phyloP scores from a whole-genome alignment of 228 moss, liverwort and hornwort genomes.

The Sphagnum fallax region DNA sequence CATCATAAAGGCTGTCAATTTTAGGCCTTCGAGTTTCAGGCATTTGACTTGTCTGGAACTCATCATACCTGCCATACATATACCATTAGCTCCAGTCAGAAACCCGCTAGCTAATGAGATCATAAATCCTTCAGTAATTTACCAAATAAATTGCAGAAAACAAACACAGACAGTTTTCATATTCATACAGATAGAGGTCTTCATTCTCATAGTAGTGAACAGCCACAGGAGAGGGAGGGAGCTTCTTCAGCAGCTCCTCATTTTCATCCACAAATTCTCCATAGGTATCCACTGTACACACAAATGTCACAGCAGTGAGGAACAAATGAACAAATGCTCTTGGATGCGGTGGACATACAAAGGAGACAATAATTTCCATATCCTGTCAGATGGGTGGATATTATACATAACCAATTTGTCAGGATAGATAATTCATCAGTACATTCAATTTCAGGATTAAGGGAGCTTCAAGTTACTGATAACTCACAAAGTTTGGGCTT shows the following conservation, averaged over 20 bases:
- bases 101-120: too few relatives aligned
- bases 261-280: slow-evolving; percentile 85
- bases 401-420: too few relatives aligned
- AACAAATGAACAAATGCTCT: neutral
- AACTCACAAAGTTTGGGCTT: neutral
- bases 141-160: neutral
- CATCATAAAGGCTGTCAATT: slow-evolving; percentile 73
- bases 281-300: slow-evolving; percentile 81
- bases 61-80: slow-evolving; percentile 66
- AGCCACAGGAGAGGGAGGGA: slow-evolving; percentile 82
- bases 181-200: slow-evolving; percentile 89
- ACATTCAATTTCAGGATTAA: too few relatives aligned
- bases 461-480: too few relatives aligned
- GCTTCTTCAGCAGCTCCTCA: slow-evolving; percentile 68
- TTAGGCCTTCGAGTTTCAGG: slow-evolving; percentile 79
- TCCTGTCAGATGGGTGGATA: neutral
- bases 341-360: neutral
- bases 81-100: too few relatives aligned
- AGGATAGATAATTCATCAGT: too few relatives aligned
- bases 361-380: neutral
- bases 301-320: neutral
- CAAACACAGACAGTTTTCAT: neutral
- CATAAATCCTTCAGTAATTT: too few relatives aligned
- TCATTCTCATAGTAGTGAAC: slow-evolving; percentile 78
- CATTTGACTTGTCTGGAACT: slow-evolving; percentile 86